These are phyloP conservation scores for Aureobasidium namibiae DNA, from an alignment of 2,329 filamentous ascomycete species.

Conservation along the genomic window DNA sequence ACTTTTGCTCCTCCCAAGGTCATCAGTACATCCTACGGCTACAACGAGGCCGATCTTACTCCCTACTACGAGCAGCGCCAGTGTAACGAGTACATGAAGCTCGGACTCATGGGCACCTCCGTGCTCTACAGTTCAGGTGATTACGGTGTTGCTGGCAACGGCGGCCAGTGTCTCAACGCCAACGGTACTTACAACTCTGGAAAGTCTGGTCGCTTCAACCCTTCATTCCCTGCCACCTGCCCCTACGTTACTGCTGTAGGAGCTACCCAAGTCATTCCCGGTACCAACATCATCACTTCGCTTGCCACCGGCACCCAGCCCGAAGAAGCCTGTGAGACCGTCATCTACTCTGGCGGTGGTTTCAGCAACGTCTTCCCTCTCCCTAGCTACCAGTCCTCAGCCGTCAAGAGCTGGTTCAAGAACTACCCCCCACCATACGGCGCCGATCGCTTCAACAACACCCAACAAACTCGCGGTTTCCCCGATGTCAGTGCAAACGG, in stretches of 20 bases:
- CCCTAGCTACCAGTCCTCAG: slow-evolving; percentile 40
- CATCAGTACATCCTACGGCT: slow-evolving; percentile 47
- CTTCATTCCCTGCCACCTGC: slow-evolving; percentile 40
- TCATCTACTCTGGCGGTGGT: slow-evolving; percentile 40
- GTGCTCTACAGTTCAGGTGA: slow-evolving; percentile 47
- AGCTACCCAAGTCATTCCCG: slow-evolving; percentile 39
- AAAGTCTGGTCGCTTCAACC: slow-evolving; percentile 34
- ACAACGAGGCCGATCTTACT: slow-evolving; percentile 44
- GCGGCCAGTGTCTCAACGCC: slow-evolving; percentile 34
- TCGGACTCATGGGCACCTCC: slow-evolving; percentile 45
- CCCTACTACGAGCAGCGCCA: slow-evolving; percentile 43
- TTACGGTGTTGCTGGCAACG: slow-evolving; percentile 28
- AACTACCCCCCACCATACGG: slow-evolving; percentile 36
- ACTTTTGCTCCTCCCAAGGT: slow-evolving; percentile 41
- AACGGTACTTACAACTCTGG: slow-evolving; percentile 23
- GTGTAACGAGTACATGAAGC: slow-evolving; percentile 50
- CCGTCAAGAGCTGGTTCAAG: slow-evolving; percentile 34
- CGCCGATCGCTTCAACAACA: slow-evolving; percentile 40
- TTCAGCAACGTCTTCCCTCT: slow-evolving; percentile 43
- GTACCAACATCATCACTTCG: slow-evolving; percentile 30
- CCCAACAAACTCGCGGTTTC: slow-evolving; percentile 36
- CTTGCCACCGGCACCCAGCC: slow-evolving; percentile 22
- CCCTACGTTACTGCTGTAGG: slow-evolving; percentile 46
- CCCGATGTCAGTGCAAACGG: slow-evolving; percentile 33
- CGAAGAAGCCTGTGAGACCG: slow-evolving; percentile 39